Conservation (phyloP, 73 alveolate species). For the Paramecium pentaurelia region DNA sequence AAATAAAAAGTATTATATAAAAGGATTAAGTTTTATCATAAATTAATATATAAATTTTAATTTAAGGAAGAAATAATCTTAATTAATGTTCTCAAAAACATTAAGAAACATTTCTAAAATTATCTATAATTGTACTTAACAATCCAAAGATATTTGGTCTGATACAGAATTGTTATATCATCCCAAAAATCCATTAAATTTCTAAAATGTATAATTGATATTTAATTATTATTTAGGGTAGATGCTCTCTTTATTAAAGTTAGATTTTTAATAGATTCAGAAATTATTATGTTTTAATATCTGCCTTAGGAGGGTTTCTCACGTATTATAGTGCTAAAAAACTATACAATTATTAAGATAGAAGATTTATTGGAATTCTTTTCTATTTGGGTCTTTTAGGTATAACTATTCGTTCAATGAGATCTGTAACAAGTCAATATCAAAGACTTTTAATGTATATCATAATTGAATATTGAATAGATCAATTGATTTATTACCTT, state of each 20-base stretch:
- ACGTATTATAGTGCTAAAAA: background rate
- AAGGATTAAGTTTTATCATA: background rate
- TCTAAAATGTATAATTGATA: background rate
- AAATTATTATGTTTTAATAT: background rate
- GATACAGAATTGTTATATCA: background rate
- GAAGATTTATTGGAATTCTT: background rate
- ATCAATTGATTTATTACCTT: background rate
- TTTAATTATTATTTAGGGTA: background rate
- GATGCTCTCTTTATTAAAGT: background rate
- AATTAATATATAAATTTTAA: background rate
- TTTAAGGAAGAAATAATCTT: background rate
- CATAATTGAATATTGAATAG: background rate
- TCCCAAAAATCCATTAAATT: background rate
- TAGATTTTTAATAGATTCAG: background rate
- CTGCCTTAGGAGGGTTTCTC: background rate
- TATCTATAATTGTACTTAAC: background rate
- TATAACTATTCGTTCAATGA: background rate
- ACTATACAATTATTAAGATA: background rate
- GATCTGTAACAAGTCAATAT: background rate
- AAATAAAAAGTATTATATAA: background rate
- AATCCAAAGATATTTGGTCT: background rate
- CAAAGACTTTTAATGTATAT: background rate
- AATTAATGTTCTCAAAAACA: background rate
- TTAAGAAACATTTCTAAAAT: background rate
- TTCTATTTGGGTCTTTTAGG: background rate